A percentile compares a stretch with the other conserved stretches of the same genome.
phyloP scores from a whole-genome alignment of 1,139 yeast genomes.

The Sugiyamaella pinicola region DNA sequence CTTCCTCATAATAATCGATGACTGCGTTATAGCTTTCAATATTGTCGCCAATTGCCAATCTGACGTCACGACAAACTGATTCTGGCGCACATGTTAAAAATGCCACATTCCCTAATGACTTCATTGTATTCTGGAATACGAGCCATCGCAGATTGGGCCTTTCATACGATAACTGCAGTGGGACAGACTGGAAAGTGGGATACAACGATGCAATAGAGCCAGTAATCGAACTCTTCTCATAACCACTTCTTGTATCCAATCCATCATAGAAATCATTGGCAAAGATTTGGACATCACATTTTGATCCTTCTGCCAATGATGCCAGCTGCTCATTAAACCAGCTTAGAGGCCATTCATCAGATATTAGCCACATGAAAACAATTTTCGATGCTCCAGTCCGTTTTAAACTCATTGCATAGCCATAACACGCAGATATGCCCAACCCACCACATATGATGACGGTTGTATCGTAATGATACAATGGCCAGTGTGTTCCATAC shows the following conservation, averaged over 20 bases:
- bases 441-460: slow-evolving; percentile 64
- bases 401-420: slow-evolving; percentile 30
- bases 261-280: slow-evolving; percentile 19
- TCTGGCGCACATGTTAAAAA: slow-evolving; percentile 21
- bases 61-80: slow-evolving; percentile 29
- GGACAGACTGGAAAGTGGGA: slow-evolving; percentile 10
- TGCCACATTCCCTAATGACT: slow-evolving; percentile 12
- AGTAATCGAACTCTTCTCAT: slow-evolving; percentile 1
- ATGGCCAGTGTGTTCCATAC: slow-evolving; percentile 53
- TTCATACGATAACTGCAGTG: slow-evolving; percentile 10
- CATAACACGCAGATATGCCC: slow-evolving; percentile 57
- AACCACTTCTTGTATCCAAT: slow-evolving; percentile 1
- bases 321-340: slow-evolving; percentile 26
- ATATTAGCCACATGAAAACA: slow-evolving; percentile 24
- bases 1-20: slow-evolving; percentile 42
- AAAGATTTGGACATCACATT: slow-evolving; percentile 25
- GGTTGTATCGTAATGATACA: slow-evolving; percentile 51
- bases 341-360: slow-evolving; percentile 19
- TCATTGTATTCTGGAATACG: slow-evolving; percentile 15
- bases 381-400: slow-evolving; percentile 16
- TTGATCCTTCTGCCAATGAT: slow-evolving; percentile 14
- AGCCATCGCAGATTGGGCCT: slow-evolving; percentile 18
- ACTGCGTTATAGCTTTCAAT: slow-evolving; percentile 23
- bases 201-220: slow-evolving; percentile 8
- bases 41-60: slow-evolving; percentile 46